These are phyloP conservation scores for Dictyostelium discoideum DNA, from an alignment of 78 protist genomes.

Conservation along the genomic window DNA sequence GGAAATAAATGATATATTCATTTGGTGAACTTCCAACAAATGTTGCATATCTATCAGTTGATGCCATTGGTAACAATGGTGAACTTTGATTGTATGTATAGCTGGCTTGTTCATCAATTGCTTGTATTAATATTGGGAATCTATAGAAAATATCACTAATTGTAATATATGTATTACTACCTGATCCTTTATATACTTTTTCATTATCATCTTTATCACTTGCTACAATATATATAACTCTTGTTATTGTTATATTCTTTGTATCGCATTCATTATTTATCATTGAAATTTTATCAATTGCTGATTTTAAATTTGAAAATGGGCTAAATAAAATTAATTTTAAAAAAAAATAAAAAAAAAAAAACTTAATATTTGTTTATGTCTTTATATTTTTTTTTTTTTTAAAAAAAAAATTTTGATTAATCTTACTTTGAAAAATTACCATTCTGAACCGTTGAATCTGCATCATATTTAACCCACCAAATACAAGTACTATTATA, in stretches of 20 bases:
- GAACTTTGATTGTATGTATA: background rate
- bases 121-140: background rate
- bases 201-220: background rate
- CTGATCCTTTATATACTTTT: background rate
- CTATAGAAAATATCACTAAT: background rate
- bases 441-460: background rate
- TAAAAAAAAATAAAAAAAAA: background rate
- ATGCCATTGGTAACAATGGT: background rate
- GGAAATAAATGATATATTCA: background rate
- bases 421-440: slow-evolving; percentile 12
- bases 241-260: background rate
- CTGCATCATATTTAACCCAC: background rate
- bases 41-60: background rate
- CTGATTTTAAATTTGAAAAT: background rate
- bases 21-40: background rate
- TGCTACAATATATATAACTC: background rate
- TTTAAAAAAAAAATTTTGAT: background rate
- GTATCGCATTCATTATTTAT: background rate
- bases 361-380: background rate
- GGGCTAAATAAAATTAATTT: background rate
- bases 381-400: too few species aligned
- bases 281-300: background rate
- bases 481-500: background rate
- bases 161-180: background rate
- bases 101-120: background rate